These are phyloP conservation scores for Vaccinium macrocarpon DNA, from an alignment of 148 eudicot species.

Conservation along the genomic window DNA sequence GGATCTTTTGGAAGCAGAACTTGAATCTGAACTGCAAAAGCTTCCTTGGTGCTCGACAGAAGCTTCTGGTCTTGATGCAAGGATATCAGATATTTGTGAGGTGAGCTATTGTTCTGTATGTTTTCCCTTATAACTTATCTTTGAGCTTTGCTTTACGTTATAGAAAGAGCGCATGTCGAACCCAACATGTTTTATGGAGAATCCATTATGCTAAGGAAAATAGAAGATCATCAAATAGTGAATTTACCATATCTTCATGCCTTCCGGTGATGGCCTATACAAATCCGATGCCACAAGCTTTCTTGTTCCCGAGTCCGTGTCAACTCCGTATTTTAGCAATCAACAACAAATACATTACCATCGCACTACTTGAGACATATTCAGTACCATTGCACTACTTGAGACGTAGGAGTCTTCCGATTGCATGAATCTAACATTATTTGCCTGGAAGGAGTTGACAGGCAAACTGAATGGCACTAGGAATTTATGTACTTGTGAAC, in stretches of 20 bases:
- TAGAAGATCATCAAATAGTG: neutral
- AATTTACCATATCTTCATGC: neutral
- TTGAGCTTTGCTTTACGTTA: neutral
- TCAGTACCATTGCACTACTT: no score
- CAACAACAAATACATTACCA: neutral
- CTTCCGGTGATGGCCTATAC: neutral
- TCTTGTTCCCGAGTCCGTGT: neutral
- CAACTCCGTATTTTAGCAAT: neutral
- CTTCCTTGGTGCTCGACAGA: slow-evolving; percentile 52
- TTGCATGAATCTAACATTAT: neutral
- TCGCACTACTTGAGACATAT: neutral
- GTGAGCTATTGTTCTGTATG: slow-evolving; percentile 25
- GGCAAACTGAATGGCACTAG: neutral
- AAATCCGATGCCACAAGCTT: neutral
- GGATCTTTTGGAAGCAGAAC: slow-evolving; percentile 69
- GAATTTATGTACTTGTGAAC: neutral
- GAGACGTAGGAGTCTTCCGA: neutral
- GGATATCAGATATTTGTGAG: slow-evolving; percentile 29
- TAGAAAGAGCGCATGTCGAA: neutral
- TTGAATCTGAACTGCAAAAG: slow-evolving; percentile 67
- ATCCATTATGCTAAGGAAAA: neutral
- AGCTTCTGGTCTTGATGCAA: slow-evolving; percentile 33
- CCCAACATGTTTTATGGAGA: neutral
- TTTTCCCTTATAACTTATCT: neutral
- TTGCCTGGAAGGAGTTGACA: neutral